Base-by-base conservation (phyloP, 495 filamentous ascomycete genomes). In the Talaromyces thailandensis region DNA sequence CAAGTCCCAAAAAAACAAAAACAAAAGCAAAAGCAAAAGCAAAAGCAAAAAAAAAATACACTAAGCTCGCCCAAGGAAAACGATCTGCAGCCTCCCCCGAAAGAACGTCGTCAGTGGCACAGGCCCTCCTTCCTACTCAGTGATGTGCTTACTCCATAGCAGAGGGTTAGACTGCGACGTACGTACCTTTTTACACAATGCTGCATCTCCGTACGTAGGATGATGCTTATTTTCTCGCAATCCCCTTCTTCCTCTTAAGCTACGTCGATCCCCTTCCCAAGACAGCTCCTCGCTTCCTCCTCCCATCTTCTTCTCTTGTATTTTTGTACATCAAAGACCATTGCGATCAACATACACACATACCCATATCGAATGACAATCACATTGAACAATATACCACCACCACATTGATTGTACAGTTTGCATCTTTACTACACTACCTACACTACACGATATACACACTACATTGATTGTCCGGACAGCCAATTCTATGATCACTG, bases 251-350 rank as follows among this genome's bases (percentile, higher is more conserved):
- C 74, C 76, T 88, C 86, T 86, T 88, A 90, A 88, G 84, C 82
- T 82, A 80, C 84, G 87, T 84, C 86, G 86, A 90, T 90, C 87
- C 84, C 82, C 80, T 82, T 80, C 82, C 75, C 76, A 70, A 66
- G 70, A 74, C 67, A 71, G 77, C 75, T 73, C 48, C 65, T 70
- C 69, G 65, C 66, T 60, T 43, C 64, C 63, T 60, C 50, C 57
- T 59, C 21, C 31, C 56, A 50, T 29, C 37, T 59, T 21, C 26
- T 56, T 58, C 50, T 35, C 29, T 35, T 12, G 31, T 35, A 37
- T 16, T 9, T 14, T 16, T 40, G 35, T 16, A 14, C 35, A 40
- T 40, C 35, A 40, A 11, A 11, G 35, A 16, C 35, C 35, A 35
- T 35, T 35, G 32, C 32, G 14, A 40, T 40, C 35, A 40, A 48